Evolutionary conservation across 345 rosid genomes (phyloP).

Genomic region (Rhodamnia rubescens): DNA sequence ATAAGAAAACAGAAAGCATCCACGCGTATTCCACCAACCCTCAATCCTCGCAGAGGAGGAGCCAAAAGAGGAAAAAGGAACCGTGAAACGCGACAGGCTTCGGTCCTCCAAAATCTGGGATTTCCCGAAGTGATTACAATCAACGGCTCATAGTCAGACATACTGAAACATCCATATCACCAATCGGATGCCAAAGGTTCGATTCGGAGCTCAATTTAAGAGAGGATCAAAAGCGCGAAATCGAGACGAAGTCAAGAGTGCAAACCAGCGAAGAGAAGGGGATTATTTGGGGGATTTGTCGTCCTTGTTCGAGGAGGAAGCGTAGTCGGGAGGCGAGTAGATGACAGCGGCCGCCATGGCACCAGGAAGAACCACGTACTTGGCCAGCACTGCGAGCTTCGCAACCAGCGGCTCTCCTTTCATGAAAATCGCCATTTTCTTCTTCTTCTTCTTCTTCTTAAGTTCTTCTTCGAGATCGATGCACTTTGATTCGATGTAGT

Average conservation of each 20-base stretch:
- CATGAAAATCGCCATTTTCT: conserved; percentile 28
- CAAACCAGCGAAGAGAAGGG: background rate
- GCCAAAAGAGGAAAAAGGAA: background rate
- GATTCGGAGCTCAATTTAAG: background rate
- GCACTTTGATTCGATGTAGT: background rate
- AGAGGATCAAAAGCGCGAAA: background rate
- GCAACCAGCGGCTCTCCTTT: conserved; percentile 63
- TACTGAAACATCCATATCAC: background rate
- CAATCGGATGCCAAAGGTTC: background rate
- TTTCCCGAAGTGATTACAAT: background rate
- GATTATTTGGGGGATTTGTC: conserved; percentile 22
- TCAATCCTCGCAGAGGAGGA: background rate
- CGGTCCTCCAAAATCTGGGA: background rate
- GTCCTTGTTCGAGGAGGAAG: background rate
- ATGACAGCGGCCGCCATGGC: conserved; percentile 57
- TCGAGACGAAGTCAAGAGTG: background rate
- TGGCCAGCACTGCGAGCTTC: conserved; percentile 42
- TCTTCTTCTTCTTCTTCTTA: background rate
- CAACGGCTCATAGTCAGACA: background rate
- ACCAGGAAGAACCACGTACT: conserved; percentile 46
- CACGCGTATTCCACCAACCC: background rate
- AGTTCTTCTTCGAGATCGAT: background rate
- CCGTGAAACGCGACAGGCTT: background rate
- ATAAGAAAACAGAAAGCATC: background rate
- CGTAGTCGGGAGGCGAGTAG: conserved; percentile 49